These are phyloP conservation scores for Cucurbitaria berberidis DNA, from an alignment of 2,329 filamentous ascomycete genomes.

Conservation along the genomic window DNA sequence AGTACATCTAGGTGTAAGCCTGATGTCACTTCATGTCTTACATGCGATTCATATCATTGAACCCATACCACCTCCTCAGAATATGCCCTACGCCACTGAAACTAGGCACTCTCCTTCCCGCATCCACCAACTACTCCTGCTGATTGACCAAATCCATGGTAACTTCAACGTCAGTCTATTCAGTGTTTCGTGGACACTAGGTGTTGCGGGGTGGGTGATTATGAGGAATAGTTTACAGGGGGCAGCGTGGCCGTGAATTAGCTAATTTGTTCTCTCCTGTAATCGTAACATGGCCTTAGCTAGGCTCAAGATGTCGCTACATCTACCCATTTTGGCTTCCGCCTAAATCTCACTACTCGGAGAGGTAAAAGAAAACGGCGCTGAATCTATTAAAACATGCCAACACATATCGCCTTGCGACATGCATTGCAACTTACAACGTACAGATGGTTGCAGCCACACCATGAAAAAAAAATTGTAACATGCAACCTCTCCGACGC, in stretches of 20 bases:
- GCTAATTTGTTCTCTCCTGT: conserved; percentile 4
- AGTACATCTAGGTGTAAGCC: not conserved
- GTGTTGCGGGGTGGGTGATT: too few relatives aligned
- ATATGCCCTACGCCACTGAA: too few relatives aligned
- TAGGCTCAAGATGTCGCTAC: not conserved
- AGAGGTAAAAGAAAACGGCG: not conserved
- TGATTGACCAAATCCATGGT: too few relatives aligned
- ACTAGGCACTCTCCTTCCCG: too few relatives aligned
- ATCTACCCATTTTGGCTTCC: conserved; percentile 9
- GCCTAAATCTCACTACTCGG: conserved; percentile 3
- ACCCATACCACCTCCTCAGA: too few relatives aligned
- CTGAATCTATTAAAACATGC: conserved; percentile 15
- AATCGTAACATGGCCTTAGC: not conserved
- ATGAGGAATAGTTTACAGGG: not conserved
- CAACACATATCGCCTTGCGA: conserved; percentile 9
- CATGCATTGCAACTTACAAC: conserved; percentile 14
- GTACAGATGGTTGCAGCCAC: conserved; percentile 10
- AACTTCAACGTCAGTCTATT: too few relatives aligned
- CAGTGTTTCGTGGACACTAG: too few relatives aligned
- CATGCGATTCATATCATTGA: too few relatives aligned
- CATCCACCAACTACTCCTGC: too few relatives aligned
- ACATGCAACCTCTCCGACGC: not conserved
- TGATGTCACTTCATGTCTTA: too few relatives aligned
- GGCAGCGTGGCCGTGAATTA: not conserved
- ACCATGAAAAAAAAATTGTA: too few relatives aligned